Percentiles rank a stretch among this genome's conserved stretches.
Evolutionary conservation across 306 rosid genomes (phyloP).

Genomic region (Cucumis cinereus): DNA sequence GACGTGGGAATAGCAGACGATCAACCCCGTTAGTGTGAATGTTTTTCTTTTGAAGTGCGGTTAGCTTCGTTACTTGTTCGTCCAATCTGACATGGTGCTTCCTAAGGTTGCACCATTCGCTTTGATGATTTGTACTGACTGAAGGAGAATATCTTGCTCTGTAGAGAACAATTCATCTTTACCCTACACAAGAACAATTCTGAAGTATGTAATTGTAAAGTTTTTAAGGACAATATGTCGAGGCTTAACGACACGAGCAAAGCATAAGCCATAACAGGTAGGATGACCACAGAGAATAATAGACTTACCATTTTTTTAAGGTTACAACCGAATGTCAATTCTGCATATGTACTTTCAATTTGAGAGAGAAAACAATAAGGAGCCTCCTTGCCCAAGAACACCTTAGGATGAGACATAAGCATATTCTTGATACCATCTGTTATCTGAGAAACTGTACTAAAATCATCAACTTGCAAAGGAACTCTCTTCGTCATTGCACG

Average conservation of each 20-base stretch:
- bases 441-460: conserved; percentile 50
- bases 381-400: conserved; percentile 66
- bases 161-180: conserved; percentile 49
- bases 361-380: conserved; percentile 81
- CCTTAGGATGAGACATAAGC: conserved; percentile 51
- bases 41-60: neutral
- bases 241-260: neutral
- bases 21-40: neutral
- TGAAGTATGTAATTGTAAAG: neutral
- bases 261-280: neutral
- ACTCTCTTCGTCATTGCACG: conserved; percentile 49
- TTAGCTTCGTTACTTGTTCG: neutral
- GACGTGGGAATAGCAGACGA: neutral
- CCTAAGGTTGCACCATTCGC: conserved; percentile 53
- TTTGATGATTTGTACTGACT: conserved; percentile 48
- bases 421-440: conserved; percentile 47
- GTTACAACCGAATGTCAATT: conserved; percentile 74
- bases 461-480: conserved; percentile 53
- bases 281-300: neutral
- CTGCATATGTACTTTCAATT: conserved; percentile 48
- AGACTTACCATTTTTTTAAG: conserved; percentile 62
- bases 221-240: neutral
- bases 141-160: conserved; percentile 72
- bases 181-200: conserved; percentile 29
- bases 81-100: neutral